phyloP scores from a whole-genome alignment of 2,329 filamentous ascomycete species.

The Magnaporthiopsis rhizophila region DNA sequence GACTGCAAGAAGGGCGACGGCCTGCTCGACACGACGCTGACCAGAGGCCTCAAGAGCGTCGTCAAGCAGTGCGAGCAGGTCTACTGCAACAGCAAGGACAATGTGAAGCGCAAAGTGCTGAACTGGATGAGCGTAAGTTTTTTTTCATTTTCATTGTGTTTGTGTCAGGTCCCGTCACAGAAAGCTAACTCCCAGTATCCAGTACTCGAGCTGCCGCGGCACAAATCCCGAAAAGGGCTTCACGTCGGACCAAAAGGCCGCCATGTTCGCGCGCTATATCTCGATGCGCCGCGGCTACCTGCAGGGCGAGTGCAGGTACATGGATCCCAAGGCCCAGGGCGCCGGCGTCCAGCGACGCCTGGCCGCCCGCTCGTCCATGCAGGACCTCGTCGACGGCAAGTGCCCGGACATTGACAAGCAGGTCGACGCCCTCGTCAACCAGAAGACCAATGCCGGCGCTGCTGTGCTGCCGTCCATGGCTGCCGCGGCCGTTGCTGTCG shows the following conservation, averaged over 20 bases:
- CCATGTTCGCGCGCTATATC: slow-evolving; percentile 16
- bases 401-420: slow-evolving; percentile 13
- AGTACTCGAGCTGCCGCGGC: slow-evolving; percentile 13
- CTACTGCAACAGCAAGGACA: slow-evolving; percentile 9
- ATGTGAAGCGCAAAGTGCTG: slow-evolving; percentile 9
- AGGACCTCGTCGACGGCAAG: slow-evolving; percentile 16
- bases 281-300: slow-evolving; percentile 16
- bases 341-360: not conserved
- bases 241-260: slow-evolving; percentile 18
- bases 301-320: slow-evolving; percentile 14
- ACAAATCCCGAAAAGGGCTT: slow-evolving; percentile 11
- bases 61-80: slow-evolving; percentile 14
- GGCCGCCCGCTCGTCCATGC: slow-evolving; percentile 16
- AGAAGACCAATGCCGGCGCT: not conserved
- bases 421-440: not conserved
- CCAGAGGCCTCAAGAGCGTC: slow-evolving; percentile 10
- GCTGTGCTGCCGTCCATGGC: no score
- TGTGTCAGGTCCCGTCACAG: not conserved
- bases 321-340: slow-evolving; percentile 6
- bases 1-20: slow-evolving; percentile 13
- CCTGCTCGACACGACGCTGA: slow-evolving; percentile 15
- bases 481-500: no score
- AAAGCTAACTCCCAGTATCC: not conserved
- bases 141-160: not conserved
- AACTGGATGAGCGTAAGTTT: slow-evolving; percentile 18